A percentile compares a stretch with the other conserved stretches of the same genome.
phyloP scores from a whole-genome alignment of 208 protist genomes.

The Trypanosomatidae sp. region DNA sequence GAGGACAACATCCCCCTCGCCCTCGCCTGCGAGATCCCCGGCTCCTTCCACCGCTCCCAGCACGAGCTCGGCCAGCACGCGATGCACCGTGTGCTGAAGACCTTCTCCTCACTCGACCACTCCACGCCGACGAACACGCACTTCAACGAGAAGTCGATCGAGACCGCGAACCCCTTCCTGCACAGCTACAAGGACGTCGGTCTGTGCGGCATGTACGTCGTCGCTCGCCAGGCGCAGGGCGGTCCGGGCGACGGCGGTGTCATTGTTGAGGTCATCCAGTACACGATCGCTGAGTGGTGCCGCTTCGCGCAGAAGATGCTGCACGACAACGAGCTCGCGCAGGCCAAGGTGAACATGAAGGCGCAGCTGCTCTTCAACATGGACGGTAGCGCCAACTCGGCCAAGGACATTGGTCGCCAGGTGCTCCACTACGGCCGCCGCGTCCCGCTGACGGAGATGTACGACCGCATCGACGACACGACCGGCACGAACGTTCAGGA shows the following conservation, averaged over 20 bases:
- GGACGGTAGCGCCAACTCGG: conserved; percentile 94
- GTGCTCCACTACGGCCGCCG: conserved; percentile 93
- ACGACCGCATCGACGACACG: conserved; percentile 93
- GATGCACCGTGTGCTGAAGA: conserved; percentile 88
- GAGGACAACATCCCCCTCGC: conserved; percentile 90
- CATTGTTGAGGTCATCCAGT: conserved; percentile 87
- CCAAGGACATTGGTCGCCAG: conserved; percentile 97
- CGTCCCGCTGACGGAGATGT: conserved; percentile 91
- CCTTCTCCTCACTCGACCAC: conserved; percentile 88
- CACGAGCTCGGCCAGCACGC: conserved; percentile 88
- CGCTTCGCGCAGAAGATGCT: conserved; percentile 85
- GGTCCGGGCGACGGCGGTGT: conserved; percentile 64
- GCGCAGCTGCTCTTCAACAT: conserved; percentile 91
- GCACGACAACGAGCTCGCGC: conserved; percentile 79
- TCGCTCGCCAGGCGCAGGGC: conserved; percentile 55
- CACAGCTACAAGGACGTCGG: conserved; percentile 89
- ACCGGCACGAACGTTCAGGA: conserved; percentile 79
- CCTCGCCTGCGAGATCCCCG: conserved; percentile 87
- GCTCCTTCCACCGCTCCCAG: conserved; percentile 86
- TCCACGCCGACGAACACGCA: conserved; percentile 87
- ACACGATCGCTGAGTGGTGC: conserved; percentile 89
- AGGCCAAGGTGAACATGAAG: conserved; percentile 95
- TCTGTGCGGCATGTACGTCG: conserved; percentile 89
- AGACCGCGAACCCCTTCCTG: conserved; percentile 87
- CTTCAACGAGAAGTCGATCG: conserved; percentile 88